These are phyloP conservation scores for Penicillium alfredii DNA, from an alignment of 495 filamentous ascomycete genomes.

Conservation along the genomic window DNA sequence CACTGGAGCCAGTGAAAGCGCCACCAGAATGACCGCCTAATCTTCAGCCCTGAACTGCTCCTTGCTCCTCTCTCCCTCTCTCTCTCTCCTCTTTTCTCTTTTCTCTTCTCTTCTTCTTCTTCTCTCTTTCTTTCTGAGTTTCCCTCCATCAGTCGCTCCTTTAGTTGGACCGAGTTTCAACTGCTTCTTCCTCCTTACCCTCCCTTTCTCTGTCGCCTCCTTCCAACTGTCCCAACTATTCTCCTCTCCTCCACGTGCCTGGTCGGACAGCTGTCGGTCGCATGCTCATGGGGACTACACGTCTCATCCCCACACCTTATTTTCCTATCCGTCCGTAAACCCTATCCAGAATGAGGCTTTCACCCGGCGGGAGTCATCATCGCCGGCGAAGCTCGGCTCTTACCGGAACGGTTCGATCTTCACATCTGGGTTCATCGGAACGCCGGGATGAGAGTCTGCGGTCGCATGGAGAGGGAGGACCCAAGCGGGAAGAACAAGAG, in stretches of 20 bases:
- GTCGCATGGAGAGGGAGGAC: slow-evolving; percentile 23
- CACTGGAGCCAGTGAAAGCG: slow-evolving; percentile 14
- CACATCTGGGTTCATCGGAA: slow-evolving; percentile 39
- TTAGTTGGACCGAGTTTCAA: too few relatives aligned
- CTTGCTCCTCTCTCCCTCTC: slow-evolving; percentile 3
- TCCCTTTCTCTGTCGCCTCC: slow-evolving; percentile 7
- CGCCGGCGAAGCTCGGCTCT: slow-evolving; percentile 56
- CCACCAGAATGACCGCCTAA: slow-evolving; percentile 1
- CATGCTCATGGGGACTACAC: slow-evolving; percentile 19
- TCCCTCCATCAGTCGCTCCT: too few relatives aligned
- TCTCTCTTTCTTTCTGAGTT: slow-evolving; percentile 3
- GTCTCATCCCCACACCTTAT: slow-evolving; percentile 6
- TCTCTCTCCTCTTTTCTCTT: slow-evolving; percentile 7
- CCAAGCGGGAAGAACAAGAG: slow-evolving; percentile 34
- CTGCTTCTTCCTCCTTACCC: not conserved
- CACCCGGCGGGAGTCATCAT: slow-evolving; percentile 42
- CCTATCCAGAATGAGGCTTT: slow-evolving; percentile 27
- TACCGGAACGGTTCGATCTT: slow-evolving; percentile 33
- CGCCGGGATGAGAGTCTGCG: slow-evolving; percentile 39
- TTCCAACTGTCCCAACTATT: too few relatives aligned
- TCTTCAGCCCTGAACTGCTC: too few relatives aligned
- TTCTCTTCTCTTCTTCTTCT: slow-evolving; percentile 5
- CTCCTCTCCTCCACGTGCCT: too few relatives aligned
- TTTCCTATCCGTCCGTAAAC: slow-evolving; percentile 9
- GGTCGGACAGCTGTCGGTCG: too few relatives aligned